These are phyloP conservation scores for Ustilago shanxiensis DNA, from an alignment of 1,284 basidiomycete genomes.

Conservation along the genomic window DNA sequence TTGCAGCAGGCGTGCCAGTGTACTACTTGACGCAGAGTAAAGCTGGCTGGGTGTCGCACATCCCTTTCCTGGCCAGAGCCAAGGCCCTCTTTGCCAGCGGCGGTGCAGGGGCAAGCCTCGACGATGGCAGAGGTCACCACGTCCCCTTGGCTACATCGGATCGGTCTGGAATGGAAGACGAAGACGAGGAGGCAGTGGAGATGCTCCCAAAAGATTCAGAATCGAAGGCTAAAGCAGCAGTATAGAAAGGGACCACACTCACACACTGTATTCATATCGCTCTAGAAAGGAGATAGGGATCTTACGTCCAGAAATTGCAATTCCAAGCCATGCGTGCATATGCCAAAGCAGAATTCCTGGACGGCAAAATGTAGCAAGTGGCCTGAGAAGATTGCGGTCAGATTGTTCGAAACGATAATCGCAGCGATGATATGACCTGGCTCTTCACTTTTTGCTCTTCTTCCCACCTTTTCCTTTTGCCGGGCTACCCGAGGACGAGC, in stretches of 20 bases:
- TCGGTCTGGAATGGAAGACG: conserved; percentile 14
- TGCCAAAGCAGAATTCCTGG: background rate
- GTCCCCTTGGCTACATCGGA: conserved; percentile 30
- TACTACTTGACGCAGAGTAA: conserved; percentile 61
- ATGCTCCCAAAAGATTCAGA: conserved; percentile 48
- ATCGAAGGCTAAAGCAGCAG: background rate
- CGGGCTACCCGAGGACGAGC: background rate
- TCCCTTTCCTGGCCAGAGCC: conserved; percentile 7
- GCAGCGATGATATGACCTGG: background rate
- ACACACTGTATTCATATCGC: conserved; percentile 6
- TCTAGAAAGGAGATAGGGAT: background rate
- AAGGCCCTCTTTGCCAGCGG: conserved; percentile 14
- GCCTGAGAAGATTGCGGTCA: background rate
- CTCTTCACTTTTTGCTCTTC: conserved; percentile 38
- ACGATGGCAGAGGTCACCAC: conserved; percentile 38
- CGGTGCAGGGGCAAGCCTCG: background rate
- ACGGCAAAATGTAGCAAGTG: background rate
- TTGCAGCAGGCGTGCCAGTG: conserved; percentile 59
- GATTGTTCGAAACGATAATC: background rate
- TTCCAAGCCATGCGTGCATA: background rate
- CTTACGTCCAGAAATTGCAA: background rate
- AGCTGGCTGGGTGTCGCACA: conserved; percentile 11
- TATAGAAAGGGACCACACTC: background rate
- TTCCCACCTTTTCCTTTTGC: conserved; percentile 27
- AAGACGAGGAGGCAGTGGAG: conserved; percentile 55